Evolutionary conservation across 2,329 filamentous ascomycete species (phyloP), one percentile per base, ranked within the genome.

Genomic region (Curvularia eragrostidis): DNA sequence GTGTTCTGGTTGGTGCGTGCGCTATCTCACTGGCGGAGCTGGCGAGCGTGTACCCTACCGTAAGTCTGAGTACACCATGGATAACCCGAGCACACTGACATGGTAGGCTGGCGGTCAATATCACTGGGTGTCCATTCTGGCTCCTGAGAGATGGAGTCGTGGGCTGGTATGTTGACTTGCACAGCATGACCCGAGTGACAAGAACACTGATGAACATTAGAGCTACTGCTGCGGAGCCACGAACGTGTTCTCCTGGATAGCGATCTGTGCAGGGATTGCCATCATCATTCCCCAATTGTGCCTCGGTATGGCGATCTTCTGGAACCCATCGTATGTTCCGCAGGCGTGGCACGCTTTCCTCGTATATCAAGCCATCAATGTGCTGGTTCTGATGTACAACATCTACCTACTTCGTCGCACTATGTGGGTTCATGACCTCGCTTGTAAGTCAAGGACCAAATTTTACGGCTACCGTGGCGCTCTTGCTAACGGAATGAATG

Each of bases 381-480:
- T 60, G 5, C 32, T 62, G 7, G 48, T 60, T 3, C 34, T 65
- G 12, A 4, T 63, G 36, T 63, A 65, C 41, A 63, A 65, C 36
- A 62, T 63, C 1, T 63, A 60, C 23, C 36, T 62, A 13, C 50
- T 65, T 8, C 52, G 59, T n/a, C 58, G 61, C 15, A 62, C 58
- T 2, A 65, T 65, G 61, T 65, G 63, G 63, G 24, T 26, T 26
- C 24, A 26, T 26, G 24, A 26, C 24, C 24, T 26, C 24, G 24
- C 24, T 26, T 26, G 24, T 26, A 26, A 26, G 24, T 26, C 24
- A 26, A 26, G 83, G 58, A 75, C 75, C 3, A 63, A 75, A 0
- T 83, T 83, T 59, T 66, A 72, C n/a, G 82, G 84, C 53, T 53
- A 66, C 10, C 81, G 80, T 3, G 76, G 72, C 5, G 24, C 24